Base-by-base conservation (phyloP, 169 alveolate species). In the Cryptosporidium baileyi region DNA sequence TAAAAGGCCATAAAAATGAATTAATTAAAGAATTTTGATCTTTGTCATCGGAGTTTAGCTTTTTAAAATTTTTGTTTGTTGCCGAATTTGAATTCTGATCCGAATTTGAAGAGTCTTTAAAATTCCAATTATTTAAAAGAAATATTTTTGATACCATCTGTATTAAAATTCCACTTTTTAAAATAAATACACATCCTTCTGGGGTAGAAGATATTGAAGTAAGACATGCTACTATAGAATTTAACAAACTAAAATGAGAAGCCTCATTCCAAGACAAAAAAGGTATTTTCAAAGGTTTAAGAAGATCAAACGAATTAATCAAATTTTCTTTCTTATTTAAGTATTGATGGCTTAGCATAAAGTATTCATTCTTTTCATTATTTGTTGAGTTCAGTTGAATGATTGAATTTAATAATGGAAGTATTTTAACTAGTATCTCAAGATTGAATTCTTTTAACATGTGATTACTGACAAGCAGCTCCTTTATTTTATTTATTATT, bases 401-500 rank as follows among this genome's bases (percentile, higher is more conserved):
- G n/a, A 65, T 44, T 22, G 85, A 54, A 7, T 54, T 54, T 22
- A 74, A 22, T 32, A 74, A 0, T 38, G 85, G 85, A 17, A 74
- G n/a, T 9, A 74, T 17, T 40, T 54, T 36, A 34, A 54, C 49
- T 17, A 45, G 40, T 32, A 74, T n/a, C 11, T 74, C 67, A n/a
- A 32, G n/a, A 41, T 51, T 74, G 28, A 74, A 54, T 4, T 52
- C 43, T 15, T 74, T 54, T 41, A 74, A n/a, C 6, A 38, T 22
- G 24, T 41, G 57, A 59, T 54, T 57, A 52, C 74, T 9, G 1
- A 13, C 49, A 30, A 74, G 52, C 13, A 54, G n/a, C 24, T 36
- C 85, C 15, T 74, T 74, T 17, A 74, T 74, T 74, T 30, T 74
- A 24, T 67, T 74, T 11, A 74, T 34, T 36, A 74, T 38, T n/a